Evolutionary conservation across 2,329 filamentous ascomycete species (phyloP), one percentile per base, ranked within the genome.

Genomic region (Mariannaea sp.): DNA sequence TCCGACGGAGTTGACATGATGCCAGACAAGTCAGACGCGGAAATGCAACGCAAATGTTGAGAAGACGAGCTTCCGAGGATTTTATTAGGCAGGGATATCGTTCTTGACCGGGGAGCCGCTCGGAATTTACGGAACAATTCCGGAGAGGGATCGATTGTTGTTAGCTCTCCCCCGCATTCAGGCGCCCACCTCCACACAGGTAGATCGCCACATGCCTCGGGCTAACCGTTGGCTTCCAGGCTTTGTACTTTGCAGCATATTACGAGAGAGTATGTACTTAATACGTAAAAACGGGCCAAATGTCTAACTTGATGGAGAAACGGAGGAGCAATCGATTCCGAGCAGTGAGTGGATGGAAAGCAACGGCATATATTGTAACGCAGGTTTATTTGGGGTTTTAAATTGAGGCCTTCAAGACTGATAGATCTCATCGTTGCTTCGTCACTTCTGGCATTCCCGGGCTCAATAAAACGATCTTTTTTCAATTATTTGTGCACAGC

Each of bases 101-200:
- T 44, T 32, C 36, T 14, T 19, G 50, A n/a, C n/a, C n/a, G n/a
- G n/a, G n/a, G n/a, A n/a, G n/a, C n/a, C n/a, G n/a, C n/a, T n/a
- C n/a, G n/a, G n/a, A n/a, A n/a, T n/a, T n/a, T n/a, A n/a, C n/a
- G n/a, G n/a, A n/a, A n/a, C n/a, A n/a, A n/a, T n/a, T n/a, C n/a
- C n/a, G n/a, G n/a, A n/a, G n/a, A n/a, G n/a, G n/a, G n/a, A n/a
- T n/a, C n/a, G n/a, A n/a, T n/a, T n/a, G n/a, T n/a, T n/a, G n/a
- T n/a, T n/a, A n/a, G n/a, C n/a, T n/a, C n/a, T n/a, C n/a, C n/a
- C n/a, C n/a, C n/a, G n/a, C n/a, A n/a, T 53, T 53, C 50, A 38
- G 50, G 48, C 50, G 39, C 50, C 50, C 50, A 53, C 50, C 50
- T 53, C 50, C 43, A 36, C 43, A 39, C 16, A n/a, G 38, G 43